Percentiles rank a stretch among this genome's conserved stretches.
Conservation (phyloP, 2,329 filamentous ascomycete species). For the Curvularia verruculosa region DNA sequence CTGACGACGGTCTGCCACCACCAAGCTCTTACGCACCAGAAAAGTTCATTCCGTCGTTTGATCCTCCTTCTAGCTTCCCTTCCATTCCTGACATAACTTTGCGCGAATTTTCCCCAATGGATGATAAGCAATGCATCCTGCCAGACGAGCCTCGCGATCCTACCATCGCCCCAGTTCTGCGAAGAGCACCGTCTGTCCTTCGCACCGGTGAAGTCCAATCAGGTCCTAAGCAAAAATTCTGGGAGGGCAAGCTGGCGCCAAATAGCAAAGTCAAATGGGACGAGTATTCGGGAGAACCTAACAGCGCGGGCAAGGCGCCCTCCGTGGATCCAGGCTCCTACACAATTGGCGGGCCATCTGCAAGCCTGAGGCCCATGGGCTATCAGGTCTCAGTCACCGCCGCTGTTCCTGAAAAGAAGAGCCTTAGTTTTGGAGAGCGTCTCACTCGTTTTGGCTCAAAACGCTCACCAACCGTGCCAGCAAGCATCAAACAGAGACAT, state of each 20-base stretch:
- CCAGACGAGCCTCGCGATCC: slow-evolving; percentile 11
- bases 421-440: slow-evolving; percentile 41
- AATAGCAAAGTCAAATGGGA: slow-evolving; percentile 62
- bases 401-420: slow-evolving; percentile 33
- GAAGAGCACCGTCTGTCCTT: slow-evolving; percentile 36
- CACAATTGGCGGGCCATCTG: slow-evolving; percentile 26
- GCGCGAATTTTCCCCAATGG: slow-evolving; percentile 50
- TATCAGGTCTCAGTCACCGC: slow-evolving; percentile 42
- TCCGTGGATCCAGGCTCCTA: slow-evolving; percentile 61
- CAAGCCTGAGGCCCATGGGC: slow-evolving; percentile 32
- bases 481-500: slow-evolving; percentile 63
- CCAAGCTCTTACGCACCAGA: slow-evolving; percentile 49
- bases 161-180: slow-evolving; percentile 45
- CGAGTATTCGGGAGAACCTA: slow-evolving; percentile 70
- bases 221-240: slow-evolving; percentile 42
- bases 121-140: slow-evolving; percentile 39
- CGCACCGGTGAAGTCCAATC: slow-evolving; percentile 24
- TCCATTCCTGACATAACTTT: slow-evolving; percentile 47
- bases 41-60: slow-evolving; percentile 21
- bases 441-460: slow-evolving; percentile 33
- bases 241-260: slow-evolving; percentile 45
- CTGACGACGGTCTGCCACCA: slow-evolving; percentile 45
- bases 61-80: slow-evolving; percentile 35
- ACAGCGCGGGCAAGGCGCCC: slow-evolving; percentile 58
- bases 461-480: slow-evolving; percentile 20